These are phyloP conservation scores for Pestalotiopsis sp. DNA, from an alignment of 2,329 filamentous ascomycete genomes.

Conservation along the genomic window DNA sequence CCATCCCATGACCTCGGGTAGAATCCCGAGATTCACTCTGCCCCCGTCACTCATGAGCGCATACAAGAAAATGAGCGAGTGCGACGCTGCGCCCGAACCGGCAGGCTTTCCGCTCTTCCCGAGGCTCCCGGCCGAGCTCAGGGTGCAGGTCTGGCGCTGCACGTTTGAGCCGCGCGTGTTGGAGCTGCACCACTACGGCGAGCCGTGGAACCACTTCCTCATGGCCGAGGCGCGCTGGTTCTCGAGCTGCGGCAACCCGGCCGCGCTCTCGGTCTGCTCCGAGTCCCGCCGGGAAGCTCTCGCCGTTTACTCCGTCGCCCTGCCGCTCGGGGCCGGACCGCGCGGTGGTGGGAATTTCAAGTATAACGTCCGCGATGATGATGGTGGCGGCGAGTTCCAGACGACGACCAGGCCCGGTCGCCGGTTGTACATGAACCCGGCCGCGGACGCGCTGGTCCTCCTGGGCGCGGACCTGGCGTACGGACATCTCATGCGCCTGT, in stretches of 20 bases:
- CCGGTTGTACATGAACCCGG: slow-evolving; percentile 33
- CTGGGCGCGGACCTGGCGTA: slow-evolving; percentile 31
- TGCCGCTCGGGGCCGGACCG: slow-evolving; percentile 22
- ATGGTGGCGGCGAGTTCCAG: too few relatives aligned
- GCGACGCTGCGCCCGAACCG: not conserved
- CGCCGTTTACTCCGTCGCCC: slow-evolving; percentile 33
- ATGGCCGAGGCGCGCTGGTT: slow-evolving; percentile 29
- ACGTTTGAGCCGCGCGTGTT: slow-evolving; percentile 36
- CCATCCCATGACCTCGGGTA: too few relatives aligned
- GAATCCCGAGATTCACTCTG: too few relatives aligned
- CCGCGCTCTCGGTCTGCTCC: slow-evolving; percentile 31
- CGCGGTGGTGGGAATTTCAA: slow-evolving; percentile 8
- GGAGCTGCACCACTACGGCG: slow-evolving; percentile 34
- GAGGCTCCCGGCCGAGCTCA: slow-evolving; percentile 36
- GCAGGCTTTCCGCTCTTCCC: slow-evolving; percentile 31
- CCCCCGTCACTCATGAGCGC: too few relatives aligned
- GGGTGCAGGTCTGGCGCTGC: slow-evolving; percentile 37
- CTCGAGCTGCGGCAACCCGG: slow-evolving; percentile 35
- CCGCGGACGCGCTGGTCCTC: slow-evolving; percentile 33
- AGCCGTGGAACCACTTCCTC: slow-evolving; percentile 30
- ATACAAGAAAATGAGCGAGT: not conserved
- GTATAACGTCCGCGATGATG: too few relatives aligned
- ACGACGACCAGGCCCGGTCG: slow-evolving; percentile 15
- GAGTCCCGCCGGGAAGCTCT: slow-evolving; percentile 36
- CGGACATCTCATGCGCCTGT: slow-evolving; percentile 22